Evolutionary conservation across 164 flowering plant genomes (phyloP).

Genomic region (Nymphaea colorata): DNA sequence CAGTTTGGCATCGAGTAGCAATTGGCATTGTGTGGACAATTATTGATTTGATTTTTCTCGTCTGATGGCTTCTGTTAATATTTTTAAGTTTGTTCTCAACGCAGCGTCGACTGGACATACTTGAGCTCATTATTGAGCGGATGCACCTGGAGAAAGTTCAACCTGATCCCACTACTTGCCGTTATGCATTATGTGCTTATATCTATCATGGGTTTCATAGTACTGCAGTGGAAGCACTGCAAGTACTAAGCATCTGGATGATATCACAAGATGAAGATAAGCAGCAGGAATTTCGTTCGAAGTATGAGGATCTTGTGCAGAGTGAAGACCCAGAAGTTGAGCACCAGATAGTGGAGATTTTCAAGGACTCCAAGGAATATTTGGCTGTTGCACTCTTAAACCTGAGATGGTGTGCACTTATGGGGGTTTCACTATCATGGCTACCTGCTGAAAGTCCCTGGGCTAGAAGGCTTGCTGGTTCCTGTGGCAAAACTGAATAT

Average conservation of each 20-base stretch:
- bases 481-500: not conserved
- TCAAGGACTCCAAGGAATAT: slow-evolving; percentile 24
- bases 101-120: slow-evolving; percentile 65
- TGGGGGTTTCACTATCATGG: slow-evolving; percentile 49
- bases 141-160: slow-evolving; percentile 57
- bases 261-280: slow-evolving; percentile 33
- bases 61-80: not conserved
- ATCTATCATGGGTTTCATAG: slow-evolving; percentile 23
- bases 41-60: not conserved
- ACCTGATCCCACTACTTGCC: slow-evolving; percentile 77
- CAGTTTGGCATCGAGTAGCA: no score
- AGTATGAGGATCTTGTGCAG: slow-evolving; percentile 32
- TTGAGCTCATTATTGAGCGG: slow-evolving; percentile 50
- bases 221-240: slow-evolving; percentile 80
- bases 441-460: slow-evolving; percentile 48
- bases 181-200: slow-evolving; percentile 52
- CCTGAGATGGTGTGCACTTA: slow-evolving; percentile 71
- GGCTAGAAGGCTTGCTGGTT: slow-evolving; percentile 46
- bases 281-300: slow-evolving; percentile 20
- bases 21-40: no score
- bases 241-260: slow-evolving; percentile 76
- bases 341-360: slow-evolving; percentile 26
- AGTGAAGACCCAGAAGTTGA: slow-evolving; percentile 50
- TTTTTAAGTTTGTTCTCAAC: not conserved
- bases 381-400: slow-evolving; percentile 48